A percentile compares a stretch with the other conserved stretches of the same genome.
Evolutionary conservation across 1,139 yeast genomes (phyloP).

Genomic region (Suhomyces guaymorum): DNA sequence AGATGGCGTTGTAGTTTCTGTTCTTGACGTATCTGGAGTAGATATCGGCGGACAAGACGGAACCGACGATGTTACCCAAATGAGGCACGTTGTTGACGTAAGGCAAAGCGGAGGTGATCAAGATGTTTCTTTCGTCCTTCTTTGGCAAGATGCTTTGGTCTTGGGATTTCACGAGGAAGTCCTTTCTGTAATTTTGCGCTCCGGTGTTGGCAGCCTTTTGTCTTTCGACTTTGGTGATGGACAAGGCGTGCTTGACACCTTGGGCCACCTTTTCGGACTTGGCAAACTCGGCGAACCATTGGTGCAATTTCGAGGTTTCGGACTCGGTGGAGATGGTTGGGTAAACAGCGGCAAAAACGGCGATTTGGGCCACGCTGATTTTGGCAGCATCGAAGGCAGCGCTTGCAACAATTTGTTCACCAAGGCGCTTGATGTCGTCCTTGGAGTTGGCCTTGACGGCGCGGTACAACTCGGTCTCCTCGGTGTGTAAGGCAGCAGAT

Average conservation of each 20-base stretch:
- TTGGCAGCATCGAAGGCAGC: conserved; percentile 16
- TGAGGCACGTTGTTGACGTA: conserved; percentile 98
- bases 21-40: conserved; percentile 88
- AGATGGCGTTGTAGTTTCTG: conserved; percentile 84
- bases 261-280: conserved; percentile 34
- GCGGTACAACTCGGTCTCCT: conserved; percentile 29
- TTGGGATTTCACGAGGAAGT: conserved; percentile 40
- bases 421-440: conserved; percentile 3
- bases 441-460: conserved; percentile 12
- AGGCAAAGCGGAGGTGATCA: conserved; percentile 94
- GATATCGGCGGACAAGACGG: conserved; percentile 92
- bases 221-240: conserved; percentile 46
- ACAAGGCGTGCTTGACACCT: conserved; percentile 40
- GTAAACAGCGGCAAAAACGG: conserved; percentile 47
- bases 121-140: conserved; percentile 70
- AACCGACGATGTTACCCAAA: conserved; percentile 93
- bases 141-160: conserved; percentile 53
- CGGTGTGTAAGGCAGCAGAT: conserved; percentile 26
- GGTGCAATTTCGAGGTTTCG: conserved; percentile 10
- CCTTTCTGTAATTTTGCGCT: conserved; percentile 44
- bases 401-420: conserved; percentile 10
- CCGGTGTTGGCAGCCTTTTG: conserved; percentile 59
- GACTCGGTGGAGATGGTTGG: conserved; percentile 26
- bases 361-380: conserved; percentile 44
- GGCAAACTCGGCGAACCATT: conserved; percentile 49